A percentile compares a stretch with the other conserved stretches of the same genome.
phyloP scores from a whole-genome alignment of 2,329 filamentous ascomycete species.

The Exophiala sideris region DNA sequence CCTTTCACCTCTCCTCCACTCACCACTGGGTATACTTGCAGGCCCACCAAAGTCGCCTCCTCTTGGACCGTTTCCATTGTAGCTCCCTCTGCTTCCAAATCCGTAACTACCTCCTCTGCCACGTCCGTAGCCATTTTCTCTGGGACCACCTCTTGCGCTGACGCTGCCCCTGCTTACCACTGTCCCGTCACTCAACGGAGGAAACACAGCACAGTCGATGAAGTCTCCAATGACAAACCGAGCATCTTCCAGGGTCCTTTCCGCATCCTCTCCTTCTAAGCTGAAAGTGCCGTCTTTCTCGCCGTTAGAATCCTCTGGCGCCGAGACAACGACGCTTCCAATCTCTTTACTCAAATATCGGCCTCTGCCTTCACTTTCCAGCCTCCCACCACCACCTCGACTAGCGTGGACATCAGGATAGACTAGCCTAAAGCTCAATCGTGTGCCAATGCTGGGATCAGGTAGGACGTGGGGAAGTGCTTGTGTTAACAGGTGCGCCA shows the following conservation, averaged over 20 bases:
- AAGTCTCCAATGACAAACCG: slow-evolving; percentile 88
- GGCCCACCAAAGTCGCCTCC: slow-evolving; percentile 37
- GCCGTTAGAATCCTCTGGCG: slow-evolving; percentile 42
- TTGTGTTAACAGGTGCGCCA: slow-evolving; percentile 71
- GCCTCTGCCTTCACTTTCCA: slow-evolving; percentile 40
- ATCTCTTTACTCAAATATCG: slow-evolving; percentile 77
- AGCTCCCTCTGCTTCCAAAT: slow-evolving; percentile 39
- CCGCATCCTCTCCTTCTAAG: slow-evolving; percentile 57
- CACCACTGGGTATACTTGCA: slow-evolving; percentile 41
- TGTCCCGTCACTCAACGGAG: slow-evolving; percentile 69
- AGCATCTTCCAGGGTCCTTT: slow-evolving; percentile 71
- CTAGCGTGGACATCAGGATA: slow-evolving; percentile 67
- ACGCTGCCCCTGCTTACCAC: slow-evolving; percentile 46
- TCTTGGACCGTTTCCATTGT: slow-evolving; percentile 39
- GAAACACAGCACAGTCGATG: slow-evolving; percentile 75
- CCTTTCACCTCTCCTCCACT: slow-evolving; percentile 50
- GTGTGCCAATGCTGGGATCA: slow-evolving; percentile 66
- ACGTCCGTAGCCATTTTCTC: slow-evolving; percentile 47
- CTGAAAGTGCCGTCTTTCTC: slow-evolving; percentile 35
- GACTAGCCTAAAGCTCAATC: slow-evolving; percentile 82
- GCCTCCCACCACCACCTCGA: slow-evolving; percentile 29
- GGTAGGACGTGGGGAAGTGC: slow-evolving; percentile 69
- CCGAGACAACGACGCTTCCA: slow-evolving; percentile 71
- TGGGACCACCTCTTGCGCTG: slow-evolving; percentile 28
- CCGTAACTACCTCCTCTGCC: slow-evolving; percentile 39